phyloP scores from a whole-genome alignment of 768 basidiomycete species.

The Lactarius pseudohatsudake region DNA sequence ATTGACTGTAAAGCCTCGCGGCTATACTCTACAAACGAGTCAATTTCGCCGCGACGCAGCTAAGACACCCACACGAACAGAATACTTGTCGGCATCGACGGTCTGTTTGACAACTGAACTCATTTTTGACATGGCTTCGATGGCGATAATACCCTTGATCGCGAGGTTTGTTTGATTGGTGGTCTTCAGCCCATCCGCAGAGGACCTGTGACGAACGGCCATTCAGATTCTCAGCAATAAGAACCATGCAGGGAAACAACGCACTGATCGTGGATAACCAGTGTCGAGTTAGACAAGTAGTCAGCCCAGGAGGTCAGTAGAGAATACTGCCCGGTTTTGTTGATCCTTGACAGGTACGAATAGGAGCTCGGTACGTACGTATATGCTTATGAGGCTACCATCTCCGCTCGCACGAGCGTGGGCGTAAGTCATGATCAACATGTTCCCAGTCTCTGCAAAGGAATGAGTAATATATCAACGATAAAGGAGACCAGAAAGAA shows the following conservation, averaged over 20 bases:
- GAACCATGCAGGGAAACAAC: background rate
- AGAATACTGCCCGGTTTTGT: background rate
- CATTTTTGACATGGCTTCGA: background rate
- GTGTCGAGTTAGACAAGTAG: background rate
- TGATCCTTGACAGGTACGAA: background rate
- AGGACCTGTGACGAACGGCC: background rate
- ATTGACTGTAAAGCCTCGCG: background rate
- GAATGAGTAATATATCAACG: background rate
- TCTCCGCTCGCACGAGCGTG: background rate
- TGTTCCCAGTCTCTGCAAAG: background rate
- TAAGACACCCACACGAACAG: background rate
- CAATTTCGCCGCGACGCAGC: background rate
- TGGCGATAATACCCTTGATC: background rate
- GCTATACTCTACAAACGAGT: background rate
- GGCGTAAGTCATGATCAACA: background rate
- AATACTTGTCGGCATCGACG: background rate
- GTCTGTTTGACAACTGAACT: background rate
- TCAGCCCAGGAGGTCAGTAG: background rate
- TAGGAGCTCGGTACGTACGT: background rate
- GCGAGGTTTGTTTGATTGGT: background rate
- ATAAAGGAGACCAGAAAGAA: background rate
- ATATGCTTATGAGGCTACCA: background rate
- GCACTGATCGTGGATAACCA: background rate
- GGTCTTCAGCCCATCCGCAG: background rate
- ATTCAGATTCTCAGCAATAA: background rate